Evolutionary conservation across 129 eudicot species (phyloP), one percentile per base, ranked within the genome.

Genomic region (Flaveria sonorensis): DNA sequence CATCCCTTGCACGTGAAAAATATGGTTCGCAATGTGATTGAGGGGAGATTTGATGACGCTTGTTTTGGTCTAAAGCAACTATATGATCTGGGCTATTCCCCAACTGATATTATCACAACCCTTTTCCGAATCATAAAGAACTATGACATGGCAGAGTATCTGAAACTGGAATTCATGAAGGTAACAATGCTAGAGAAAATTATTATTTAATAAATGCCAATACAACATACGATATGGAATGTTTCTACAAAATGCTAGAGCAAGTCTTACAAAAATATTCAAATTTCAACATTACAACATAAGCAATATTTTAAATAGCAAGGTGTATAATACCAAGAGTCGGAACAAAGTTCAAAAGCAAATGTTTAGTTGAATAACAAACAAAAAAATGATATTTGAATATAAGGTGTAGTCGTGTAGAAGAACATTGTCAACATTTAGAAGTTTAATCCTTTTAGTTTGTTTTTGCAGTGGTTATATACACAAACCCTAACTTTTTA

Each of bases 101-200:
- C 99, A 21, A 94, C 99, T 75, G 99, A 94, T 79, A 94, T 94
- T 84, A 94, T 94, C 82, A 94, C 99, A 3, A 91, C 99, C 48
- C 89, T 94, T 69, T 94, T 94, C 85, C 90, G 99, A 46, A 89
- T 94, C 16, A 88, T 94, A 59, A 94, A 94, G 86, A 94, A 94
- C 46, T 94, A 94, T 79, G 99, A 94, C 53, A 94, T 94, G 97
- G 87, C 99, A 50, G 99, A 94, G 79, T 94, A 84, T 77, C 74
- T 94, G 77, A 94, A 94, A 74, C 63, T 94, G 89, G 99, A 94
- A 73, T 91, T 94, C 77, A 91, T 94, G 99, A 94, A 94, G 99
- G 99, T 94, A 86, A 75, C 72, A 32, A 1, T 76, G 51, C 26
- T 70, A 68, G 21, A 18, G 7, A 23, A 43, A 39, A 68, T 20